Base-by-base conservation (phyloP, 1,284 basidiomycete species). In the Apiotrichum mycotoxinovorans region DNA sequence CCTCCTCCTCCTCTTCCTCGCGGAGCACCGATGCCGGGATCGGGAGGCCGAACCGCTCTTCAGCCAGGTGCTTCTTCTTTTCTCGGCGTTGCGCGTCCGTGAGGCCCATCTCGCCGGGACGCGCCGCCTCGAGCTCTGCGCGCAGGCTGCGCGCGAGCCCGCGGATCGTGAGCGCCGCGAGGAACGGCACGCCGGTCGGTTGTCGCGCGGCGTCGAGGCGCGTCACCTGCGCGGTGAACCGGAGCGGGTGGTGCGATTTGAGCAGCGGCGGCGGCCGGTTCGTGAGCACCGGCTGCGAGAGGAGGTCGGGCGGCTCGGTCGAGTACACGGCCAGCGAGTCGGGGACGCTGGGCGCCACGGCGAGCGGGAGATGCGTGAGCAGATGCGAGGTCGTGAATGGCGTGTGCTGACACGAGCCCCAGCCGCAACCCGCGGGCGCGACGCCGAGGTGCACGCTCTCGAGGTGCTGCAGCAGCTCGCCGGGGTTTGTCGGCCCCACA, bases 1-100 rank as follows among this genome's bases (percentile, higher is more conserved):
- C 57, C 57, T 72, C 70, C 51, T 73, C 71, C 55, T 73, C 70
- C 42, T 71, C 70, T 38, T 73, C 70, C 46, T 72, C 72, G 30
- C 62, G 64, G 40, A 72, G 51, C 30, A 76, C 67, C 20, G 50
- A 61, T 3, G 70, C 70, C 4, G 74, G 74, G 45, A 76, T 76
- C 8, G 75, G 75, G 27, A 78, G 60, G 4, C 76, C 76, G 56
- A 73, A 76, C 33, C 71, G 60, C 47, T 77, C 74, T 51, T 69
- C 72, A 17, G 61, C 51, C 12, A 70, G 52, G 44, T 71, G 66
- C 46, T 66, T 68, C 60, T 68, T 70, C 64, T 68, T 68, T 49
- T 64, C 63, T 34, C 56, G 56, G 17, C 61, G 60, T 34, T 64
- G 64, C 42, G 61, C 59, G 35, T 58, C 57, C 14, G 47, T 54